Conservation (phyloP, 1,284 basidiomycete species). For the Wallemia mellicola region DNA sequence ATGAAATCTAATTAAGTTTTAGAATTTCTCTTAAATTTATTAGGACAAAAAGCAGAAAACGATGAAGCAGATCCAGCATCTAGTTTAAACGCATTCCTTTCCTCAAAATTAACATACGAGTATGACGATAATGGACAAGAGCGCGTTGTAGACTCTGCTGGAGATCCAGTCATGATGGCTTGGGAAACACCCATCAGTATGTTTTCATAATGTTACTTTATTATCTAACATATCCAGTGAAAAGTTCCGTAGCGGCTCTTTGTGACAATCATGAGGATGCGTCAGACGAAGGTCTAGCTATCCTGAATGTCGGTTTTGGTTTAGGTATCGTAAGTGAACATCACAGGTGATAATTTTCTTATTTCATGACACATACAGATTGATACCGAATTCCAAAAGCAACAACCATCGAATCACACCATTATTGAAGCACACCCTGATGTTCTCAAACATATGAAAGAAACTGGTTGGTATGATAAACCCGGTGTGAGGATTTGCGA, state of each 20-base stretch:
- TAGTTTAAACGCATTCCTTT: conserved; percentile 44
- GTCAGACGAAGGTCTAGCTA: conserved; percentile 24
- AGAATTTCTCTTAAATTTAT: conserved; percentile 36
- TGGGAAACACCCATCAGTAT: conserved; percentile 59
- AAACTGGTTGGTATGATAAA: conserved; percentile 43
- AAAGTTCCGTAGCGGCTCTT: conserved; percentile 32
- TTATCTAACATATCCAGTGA: conserved; percentile 23
- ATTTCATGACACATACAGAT: conserved; percentile 35
- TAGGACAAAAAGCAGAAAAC: conserved; percentile 16
- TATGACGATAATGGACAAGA: conserved; percentile 46
- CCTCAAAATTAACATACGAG: conserved; percentile 36
- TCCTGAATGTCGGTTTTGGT: conserved; percentile 82
- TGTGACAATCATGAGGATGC: conserved; percentile 24
- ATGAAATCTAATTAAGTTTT: too few relatives aligned
- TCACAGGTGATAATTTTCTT: neutral
- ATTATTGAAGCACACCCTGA: conserved; percentile 90
- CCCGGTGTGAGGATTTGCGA: conserved; percentile 52
- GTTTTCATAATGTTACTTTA: conserved; percentile 8
- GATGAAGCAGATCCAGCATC: conserved; percentile 36
- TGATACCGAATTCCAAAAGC: conserved; percentile 45
- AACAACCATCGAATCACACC: conserved; percentile 41
- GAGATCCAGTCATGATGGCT: conserved; percentile 69
- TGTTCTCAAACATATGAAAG: conserved; percentile 46
- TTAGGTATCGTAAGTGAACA: conserved; percentile 47
- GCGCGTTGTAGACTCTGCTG: conserved; percentile 24